These are phyloP conservation scores for Coemansia furcata DNA, from an alignment of 192 early-diverging fungal species.

Conservation along the genomic window DNA sequence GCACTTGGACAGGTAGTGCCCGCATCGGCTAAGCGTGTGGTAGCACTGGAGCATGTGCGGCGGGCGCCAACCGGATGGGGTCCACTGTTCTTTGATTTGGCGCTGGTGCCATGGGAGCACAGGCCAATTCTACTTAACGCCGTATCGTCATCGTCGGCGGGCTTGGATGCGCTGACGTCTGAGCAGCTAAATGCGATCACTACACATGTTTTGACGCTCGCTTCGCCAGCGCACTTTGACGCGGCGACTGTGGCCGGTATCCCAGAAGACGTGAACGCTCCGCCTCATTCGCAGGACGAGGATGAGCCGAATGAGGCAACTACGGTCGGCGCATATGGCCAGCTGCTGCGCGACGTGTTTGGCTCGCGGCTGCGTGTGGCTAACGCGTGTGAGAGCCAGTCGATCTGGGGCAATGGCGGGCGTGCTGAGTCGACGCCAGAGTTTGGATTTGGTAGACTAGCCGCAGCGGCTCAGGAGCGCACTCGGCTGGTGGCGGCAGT, in stretches of 20 bases:
- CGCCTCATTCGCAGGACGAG: slow-evolving; percentile 30
- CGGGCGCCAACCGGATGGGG: slow-evolving; percentile 59
- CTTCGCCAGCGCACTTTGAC: slow-evolving; percentile 43
- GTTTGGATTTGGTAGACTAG: slow-evolving; percentile 80
- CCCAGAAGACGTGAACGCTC: slow-evolving; percentile 11
- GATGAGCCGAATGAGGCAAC: slow-evolving; percentile 27
- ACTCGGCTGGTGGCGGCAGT: slow-evolving; percentile 63
- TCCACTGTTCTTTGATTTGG: neutral
- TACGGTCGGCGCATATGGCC: slow-evolving; percentile 64
- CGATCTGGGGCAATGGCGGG: slow-evolving; percentile 68
- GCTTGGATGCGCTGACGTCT: slow-evolving; percentile 17
- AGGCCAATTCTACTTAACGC: slow-evolving; percentile 43
- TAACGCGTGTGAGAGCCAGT: slow-evolving; percentile 69
- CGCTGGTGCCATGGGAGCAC: slow-evolving; percentile 8
- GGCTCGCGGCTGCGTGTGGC: slow-evolving; percentile 71
- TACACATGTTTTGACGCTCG: slow-evolving; percentile 11
- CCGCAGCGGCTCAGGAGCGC: slow-evolving; percentile 68
- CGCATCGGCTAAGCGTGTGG: slow-evolving; percentile 57
- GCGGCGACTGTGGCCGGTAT: slow-evolving; percentile 33
- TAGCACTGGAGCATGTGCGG: slow-evolving; percentile 63
- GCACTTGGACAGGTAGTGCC: slow-evolving; percentile 62
- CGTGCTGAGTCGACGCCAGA: slow-evolving; percentile 67
- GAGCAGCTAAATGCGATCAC: slow-evolving; percentile 27
- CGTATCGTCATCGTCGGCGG: slow-evolving; percentile 13
- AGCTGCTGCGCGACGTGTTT: slow-evolving; percentile 79